phyloP scores from a whole-genome alignment of 2,329 filamentous ascomycete species.

The Fusarium chlamydosporum region DNA sequence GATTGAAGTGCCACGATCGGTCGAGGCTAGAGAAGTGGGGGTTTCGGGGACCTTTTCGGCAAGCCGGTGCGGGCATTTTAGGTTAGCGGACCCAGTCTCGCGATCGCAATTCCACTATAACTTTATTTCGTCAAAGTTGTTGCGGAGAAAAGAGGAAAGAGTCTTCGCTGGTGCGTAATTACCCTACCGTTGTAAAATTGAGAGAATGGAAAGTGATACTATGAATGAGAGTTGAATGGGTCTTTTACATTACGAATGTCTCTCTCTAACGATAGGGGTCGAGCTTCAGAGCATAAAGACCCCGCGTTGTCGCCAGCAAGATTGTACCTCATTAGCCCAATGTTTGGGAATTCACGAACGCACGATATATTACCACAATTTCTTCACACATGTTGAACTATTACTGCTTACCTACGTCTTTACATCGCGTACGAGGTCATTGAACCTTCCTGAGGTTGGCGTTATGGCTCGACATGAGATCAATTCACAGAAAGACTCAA shows the following conservation, averaged over 20 bases:
- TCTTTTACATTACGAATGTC: neutral
- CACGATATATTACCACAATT: neutral
- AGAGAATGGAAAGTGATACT: neutral
- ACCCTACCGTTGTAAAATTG: neutral
- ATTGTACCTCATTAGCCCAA: neutral
- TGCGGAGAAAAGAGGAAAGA: neutral
- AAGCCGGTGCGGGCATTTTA: too few species aligned
- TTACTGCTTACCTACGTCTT: too few species aligned
- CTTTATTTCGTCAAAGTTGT: neutral
- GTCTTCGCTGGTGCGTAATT: neutral
- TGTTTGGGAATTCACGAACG: neutral
- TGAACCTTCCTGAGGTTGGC: too few species aligned
- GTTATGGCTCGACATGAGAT: too few species aligned
- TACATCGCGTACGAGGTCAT: too few species aligned
- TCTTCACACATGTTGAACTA: neutral
- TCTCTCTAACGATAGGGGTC: neutral
- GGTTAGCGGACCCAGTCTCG: too few species aligned
- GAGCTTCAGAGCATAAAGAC: neutral
- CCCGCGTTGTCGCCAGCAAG: neutral
- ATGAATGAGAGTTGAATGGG: neutral
- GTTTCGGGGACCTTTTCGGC: too few species aligned
- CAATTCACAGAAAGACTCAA: too few species aligned
- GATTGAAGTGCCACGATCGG: too few species aligned
- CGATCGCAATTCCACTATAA: slow-evolving; percentile 23
- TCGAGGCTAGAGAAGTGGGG: too few species aligned